These are phyloP conservation scores for Colletotrichum sp. DNA, from an alignment of 2,329 filamentous ascomycete species.

Conservation along the genomic window DNA sequence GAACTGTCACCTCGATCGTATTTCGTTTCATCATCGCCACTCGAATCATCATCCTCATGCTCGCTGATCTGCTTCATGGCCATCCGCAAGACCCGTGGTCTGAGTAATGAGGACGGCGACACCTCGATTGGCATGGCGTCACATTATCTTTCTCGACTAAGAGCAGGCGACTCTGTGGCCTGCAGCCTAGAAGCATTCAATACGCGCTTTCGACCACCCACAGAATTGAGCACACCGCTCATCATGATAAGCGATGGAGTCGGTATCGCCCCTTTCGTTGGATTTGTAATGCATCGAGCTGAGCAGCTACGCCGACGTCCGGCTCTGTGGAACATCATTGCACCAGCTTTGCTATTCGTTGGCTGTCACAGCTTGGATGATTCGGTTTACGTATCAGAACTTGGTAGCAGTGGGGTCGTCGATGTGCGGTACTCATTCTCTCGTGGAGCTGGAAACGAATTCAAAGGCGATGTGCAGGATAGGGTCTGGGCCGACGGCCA, in stretches of 20 bases:
- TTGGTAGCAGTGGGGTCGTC: neutral
- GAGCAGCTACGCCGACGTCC: neutral
- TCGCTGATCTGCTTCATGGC: neutral
- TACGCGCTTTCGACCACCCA: neutral
- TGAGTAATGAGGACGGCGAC: neutral
- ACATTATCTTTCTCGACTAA: neutral
- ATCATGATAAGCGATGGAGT: neutral
- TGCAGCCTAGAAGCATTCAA: neutral
- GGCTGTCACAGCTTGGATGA: neutral
- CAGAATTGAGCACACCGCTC: neutral
- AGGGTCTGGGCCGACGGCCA: neutral
- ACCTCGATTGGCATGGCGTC: neutral
- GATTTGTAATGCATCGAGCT: neutral
- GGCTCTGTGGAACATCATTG: neutral
- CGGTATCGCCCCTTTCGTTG: neutral
- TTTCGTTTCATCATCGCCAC: neutral
- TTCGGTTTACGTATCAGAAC: no score
- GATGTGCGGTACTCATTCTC: neutral
- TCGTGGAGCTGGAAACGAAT: neutral
- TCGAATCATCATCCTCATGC: neutral
- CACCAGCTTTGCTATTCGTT: neutral
- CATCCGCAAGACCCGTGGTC: neutral
- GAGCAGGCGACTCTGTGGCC: neutral
- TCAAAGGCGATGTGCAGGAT: neutral
- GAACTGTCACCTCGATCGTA: neutral